A percentile compares a stretch with the other conserved stretches of the same genome.
phyloP scores from a whole-genome alignment of 2,329 filamentous ascomycete genomes.

The Beauveria asiatica region DNA sequence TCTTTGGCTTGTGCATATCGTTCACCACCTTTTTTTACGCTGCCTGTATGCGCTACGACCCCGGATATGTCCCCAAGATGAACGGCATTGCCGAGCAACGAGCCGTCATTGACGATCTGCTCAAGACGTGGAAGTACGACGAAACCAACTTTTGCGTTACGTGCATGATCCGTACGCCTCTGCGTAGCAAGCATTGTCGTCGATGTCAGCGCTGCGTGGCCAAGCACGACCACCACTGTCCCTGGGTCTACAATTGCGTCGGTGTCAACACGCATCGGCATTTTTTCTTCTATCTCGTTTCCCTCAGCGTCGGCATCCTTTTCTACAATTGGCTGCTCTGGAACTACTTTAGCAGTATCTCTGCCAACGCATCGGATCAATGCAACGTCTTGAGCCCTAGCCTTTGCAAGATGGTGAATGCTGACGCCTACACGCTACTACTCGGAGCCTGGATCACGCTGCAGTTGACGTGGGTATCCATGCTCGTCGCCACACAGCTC shows the following conservation, averaged over 20 bases:
- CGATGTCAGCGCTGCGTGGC: constrained; percentile 87
- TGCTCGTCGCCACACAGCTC: constrained; percentile 90
- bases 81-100: constrained; percentile 85
- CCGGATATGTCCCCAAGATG: constrained; percentile 86
- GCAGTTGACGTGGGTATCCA: constrained; percentile 92
- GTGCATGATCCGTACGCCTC: constrained; percentile 88
- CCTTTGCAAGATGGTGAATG: constrained; percentile 68
- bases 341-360: constrained; percentile 57
- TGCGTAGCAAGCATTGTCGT: constrained; percentile 93
- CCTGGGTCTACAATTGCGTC: constrained; percentile 96
- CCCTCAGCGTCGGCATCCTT: constrained; percentile 65
- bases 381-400: constrained; percentile 71
- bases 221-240: constrained; percentile 96
- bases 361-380: constrained; percentile 39
- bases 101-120: constrained; percentile 76
- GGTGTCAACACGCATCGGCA: constrained; percentile 94
- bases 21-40: constrained; percentile 81
- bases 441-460: constrained; percentile 70
- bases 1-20: constrained; percentile 56
- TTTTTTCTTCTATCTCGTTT: constrained; percentile 84
- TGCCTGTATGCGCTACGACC: constrained; percentile 77
- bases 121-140: constrained; percentile 82
- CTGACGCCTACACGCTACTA: constrained; percentile 76
- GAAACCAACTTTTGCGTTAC: constrained; percentile 88
- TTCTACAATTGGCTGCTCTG: constrained; percentile 64